These are phyloP conservation scores for Dalbergia cochinchinensis DNA, from an alignment of 306 rosid genomes.

Conservation along the genomic window DNA sequence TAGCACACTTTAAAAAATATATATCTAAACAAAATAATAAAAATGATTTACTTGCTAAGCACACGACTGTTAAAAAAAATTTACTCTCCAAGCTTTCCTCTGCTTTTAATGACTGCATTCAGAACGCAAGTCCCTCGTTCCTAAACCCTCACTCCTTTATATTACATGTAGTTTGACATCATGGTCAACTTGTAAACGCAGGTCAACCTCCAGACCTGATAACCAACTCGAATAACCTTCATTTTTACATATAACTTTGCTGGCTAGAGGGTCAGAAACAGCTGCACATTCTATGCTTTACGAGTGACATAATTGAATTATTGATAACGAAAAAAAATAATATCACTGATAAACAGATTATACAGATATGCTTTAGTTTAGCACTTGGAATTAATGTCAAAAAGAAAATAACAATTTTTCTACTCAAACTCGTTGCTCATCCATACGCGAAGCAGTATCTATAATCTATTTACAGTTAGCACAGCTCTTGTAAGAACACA, in stretches of 20 bases:
- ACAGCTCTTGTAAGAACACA: too few relatives aligned
- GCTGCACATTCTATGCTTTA: neutral
- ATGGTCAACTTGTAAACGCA: neutral
- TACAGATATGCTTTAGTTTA: neutral
- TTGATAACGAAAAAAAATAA: neutral
- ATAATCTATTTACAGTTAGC: too few relatives aligned
- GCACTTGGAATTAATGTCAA: neutral
- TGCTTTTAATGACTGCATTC: neutral
- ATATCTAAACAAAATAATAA: neutral
- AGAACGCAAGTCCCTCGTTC: neutral
- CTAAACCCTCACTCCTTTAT: too few relatives aligned
- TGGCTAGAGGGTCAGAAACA: conserved; percentile 1
- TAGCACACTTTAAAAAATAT: too few relatives aligned
- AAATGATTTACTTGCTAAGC: neutral
- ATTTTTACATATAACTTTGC: neutral
- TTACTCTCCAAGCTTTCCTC: neutral
- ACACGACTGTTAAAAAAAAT: neutral
- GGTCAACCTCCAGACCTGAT: neutral
- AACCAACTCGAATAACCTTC: conserved; percentile 8
- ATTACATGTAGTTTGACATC: neutral
- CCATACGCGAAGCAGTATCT: neutral
- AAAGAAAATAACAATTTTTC: neutral
- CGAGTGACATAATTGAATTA: neutral
- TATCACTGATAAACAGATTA: neutral
- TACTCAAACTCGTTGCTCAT: conserved; percentile 11